Percentiles rank a stretch among this genome's conserved stretches.
phyloP scores from a whole-genome alignment of 306 rosid genomes.

The Corylus heterophylla region DNA sequence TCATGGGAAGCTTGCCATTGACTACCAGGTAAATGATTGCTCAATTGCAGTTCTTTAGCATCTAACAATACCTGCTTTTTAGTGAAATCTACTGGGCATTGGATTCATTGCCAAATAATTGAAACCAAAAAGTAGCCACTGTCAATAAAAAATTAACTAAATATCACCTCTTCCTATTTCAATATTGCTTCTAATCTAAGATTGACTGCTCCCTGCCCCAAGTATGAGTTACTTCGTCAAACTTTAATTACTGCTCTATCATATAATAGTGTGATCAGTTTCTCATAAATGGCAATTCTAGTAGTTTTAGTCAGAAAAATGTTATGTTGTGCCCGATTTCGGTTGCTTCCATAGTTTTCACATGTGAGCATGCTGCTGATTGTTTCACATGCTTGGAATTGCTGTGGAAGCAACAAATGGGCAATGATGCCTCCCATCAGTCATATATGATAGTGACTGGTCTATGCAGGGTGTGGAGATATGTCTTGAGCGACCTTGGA shows the following conservation, averaged over 20 bases:
- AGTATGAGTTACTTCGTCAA: background rate
- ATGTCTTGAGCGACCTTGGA: conserved; percentile 89
- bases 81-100: conserved; percentile 3
- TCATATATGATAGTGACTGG: background rate
- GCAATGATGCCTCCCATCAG: background rate
- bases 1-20: conserved; percentile 80
- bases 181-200: conserved; percentile 6
- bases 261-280: background rate
- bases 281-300: background rate
- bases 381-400: conserved; percentile 27
- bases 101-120: conserved; percentile 4
- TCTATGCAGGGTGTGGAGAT: conserved; percentile 75
- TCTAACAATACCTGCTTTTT: conserved; percentile 5
- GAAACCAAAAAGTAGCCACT: background rate
- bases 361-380: conserved; percentile 9
- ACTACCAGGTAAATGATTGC: conserved; percentile 71
- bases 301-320: background rate
- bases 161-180: background rate
- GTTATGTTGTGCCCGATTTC: background rate
- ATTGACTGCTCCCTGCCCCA: background rate
- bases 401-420: conserved; percentile 5
- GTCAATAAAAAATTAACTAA: background rate
- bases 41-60: background rate
- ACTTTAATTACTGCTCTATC: background rate
- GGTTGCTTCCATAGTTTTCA: conserved; percentile 10